Evolutionary conservation across 2,329 filamentous ascomycete species (phyloP), one percentile per base, ranked within the genome.

Genomic region (Colletotrichum tamarilloi): DNA sequence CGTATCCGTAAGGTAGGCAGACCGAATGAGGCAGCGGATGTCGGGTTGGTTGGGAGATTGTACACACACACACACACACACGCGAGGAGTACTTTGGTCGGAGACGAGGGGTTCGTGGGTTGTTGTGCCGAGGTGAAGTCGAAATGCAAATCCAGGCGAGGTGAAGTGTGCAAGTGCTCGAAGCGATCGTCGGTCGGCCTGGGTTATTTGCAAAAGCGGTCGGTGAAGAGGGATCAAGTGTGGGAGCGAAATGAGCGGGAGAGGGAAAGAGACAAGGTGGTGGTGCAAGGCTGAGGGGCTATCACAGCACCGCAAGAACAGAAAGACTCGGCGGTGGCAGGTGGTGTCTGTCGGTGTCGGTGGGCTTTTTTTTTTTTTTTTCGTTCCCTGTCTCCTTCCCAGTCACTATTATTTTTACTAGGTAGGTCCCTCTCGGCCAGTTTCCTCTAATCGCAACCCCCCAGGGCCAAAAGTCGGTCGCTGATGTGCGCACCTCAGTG

Each of bases 381-480:
- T 65, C n/a, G n/a, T 22, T 49, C 11, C 7, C 4, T 26, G 26
- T 26, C 26, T n/a, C 19, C 19, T 46, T 49, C 42, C 42, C 19
- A 3, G 16, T 49, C 42, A n/a, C 42, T 22, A 9, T n/a, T 9
- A 19, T 11, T 9, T 8, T n/a, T n/a, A 49, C 42, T n/a, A 49
- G 42, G 42, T 22, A 22, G 42, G 42, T 49, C 42, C 42, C 42
- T 22, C 42, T 49, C 19, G 42, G 19, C 9, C 42, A n/a, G 19
- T 22, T 49, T 58, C 22, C 24, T 30, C 24, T 68, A 73, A 52
- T 63, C 52, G 59, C 53, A 69, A 81, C 79, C 77, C 32, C 32
- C 32, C 9, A 19, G 38, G 16, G 38, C 32, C 77, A 82, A 83
- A 82, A 84, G 80, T 84, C 81, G 82, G 81, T 82, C 42, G 42